These are phyloP conservation scores for Pichia cactophila DNA, from an alignment of 1,139 yeast genomes.

Conservation along the genomic window DNA sequence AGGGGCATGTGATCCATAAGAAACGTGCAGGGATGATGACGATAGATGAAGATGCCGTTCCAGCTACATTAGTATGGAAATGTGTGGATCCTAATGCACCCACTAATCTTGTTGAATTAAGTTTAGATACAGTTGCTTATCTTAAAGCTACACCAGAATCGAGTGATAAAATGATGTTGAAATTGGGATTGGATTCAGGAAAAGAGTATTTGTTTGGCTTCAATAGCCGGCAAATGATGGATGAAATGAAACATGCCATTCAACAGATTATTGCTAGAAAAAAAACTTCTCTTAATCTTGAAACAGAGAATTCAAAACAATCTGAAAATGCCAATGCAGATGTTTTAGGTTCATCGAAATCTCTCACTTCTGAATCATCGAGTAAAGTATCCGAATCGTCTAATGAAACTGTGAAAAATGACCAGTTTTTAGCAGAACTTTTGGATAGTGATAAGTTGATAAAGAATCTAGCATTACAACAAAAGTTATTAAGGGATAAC, in stretches of 20 bases:
- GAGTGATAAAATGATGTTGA: constrained; percentile 61
- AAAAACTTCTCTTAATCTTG: constrained; percentile 32
- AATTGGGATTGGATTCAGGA: constrained; percentile 36
- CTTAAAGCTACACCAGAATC: constrained; percentile 71
- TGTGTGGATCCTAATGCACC: constrained; percentile 55
- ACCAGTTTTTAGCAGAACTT: constrained; percentile 30
- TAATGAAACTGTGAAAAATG: constrained; percentile 17
- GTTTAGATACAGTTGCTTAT: constrained; percentile 46
- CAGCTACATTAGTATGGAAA: constrained; percentile 61
- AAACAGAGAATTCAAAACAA: constrained; percentile 2
- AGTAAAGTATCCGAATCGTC: neutral
- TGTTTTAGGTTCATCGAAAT: neutral
- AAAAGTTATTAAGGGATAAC: constrained; percentile 63
- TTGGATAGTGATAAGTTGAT: constrained; percentile 45
- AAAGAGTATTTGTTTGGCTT: constrained; percentile 43
- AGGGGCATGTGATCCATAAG: constrained; percentile 61
- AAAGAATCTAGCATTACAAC: constrained; percentile 71
- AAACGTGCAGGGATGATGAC: constrained; percentile 62
- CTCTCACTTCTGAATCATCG: neutral
- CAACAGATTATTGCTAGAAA: constrained; percentile 68
- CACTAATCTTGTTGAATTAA: constrained; percentile 38
- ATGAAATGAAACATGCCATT: constrained; percentile 57
- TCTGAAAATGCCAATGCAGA: constrained; percentile 13
- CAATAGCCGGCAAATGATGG: constrained; percentile 69
- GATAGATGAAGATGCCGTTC: constrained; percentile 58